Base-by-base conservation (phyloP, 805 yeast genomes). In the Kazachstania taianensis region DNA sequence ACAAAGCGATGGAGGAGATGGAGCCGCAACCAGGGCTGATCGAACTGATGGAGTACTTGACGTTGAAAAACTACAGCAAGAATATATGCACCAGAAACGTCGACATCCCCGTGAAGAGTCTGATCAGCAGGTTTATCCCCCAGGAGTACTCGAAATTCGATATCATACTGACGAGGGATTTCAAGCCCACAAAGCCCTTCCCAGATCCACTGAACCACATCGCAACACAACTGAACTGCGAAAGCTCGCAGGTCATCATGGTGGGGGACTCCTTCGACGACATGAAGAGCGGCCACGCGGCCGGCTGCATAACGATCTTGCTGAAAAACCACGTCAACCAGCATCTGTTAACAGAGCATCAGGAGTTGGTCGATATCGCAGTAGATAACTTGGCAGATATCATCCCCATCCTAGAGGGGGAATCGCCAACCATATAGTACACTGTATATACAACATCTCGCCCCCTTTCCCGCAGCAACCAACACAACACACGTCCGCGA, bases 201-300 rank as follows among this genome's bases (percentile, higher is more conserved):
- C 81, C 83, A 0, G 71, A 68, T 30, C 83, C 85, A 3, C 50
- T 79, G 28, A 50, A 71, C 15, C 72, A 75, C 43, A 77, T 79
- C 17, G 71, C 78, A 2, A 40, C 59, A 26, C 34, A 46, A 3
- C 72, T 81, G 76, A 63, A 62, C 2, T 33, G 70, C 13, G 45
- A 53, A 1, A 72, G 81, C 0, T 44, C 54, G 13, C 61, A 69
- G 27, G 42, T 78, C 20, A 50, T 78, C 5, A 79, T 79, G 86
- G 80, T 79, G 12, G 87, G 87, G 9, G 86, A 79, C 50, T 78
- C 85, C 0, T 54, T 63, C 28, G 86, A 79, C 53, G 87, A 79
- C 48, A 73, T 79, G 75, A 57, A 47, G 28, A 72, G 81, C 20
- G 86, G 84, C 3, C 51, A 63, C 20, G 45, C 59, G n/a, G 85